Evolutionary conservation across 2,329 filamentous ascomycete genomes (phyloP).

Genomic region (Scytalidium lignicola): DNA sequence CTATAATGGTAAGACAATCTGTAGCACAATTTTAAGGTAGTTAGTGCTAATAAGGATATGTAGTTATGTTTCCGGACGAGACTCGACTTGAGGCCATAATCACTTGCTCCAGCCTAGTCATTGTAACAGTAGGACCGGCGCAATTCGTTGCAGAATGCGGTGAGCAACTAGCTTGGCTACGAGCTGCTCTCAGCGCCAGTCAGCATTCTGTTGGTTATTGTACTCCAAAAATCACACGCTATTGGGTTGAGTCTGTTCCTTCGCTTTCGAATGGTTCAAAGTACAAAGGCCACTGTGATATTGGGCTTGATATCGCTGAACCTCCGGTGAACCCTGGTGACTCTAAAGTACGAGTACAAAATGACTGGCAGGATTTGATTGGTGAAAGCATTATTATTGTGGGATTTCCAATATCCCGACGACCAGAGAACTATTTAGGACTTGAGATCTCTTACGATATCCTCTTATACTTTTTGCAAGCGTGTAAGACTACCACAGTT

Average conservation of each 20-base stretch:
- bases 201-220: conserved; percentile 10
- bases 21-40: background rate
- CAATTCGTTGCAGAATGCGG: conserved; percentile 2
- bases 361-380: conserved; percentile 9
- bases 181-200: conserved; percentile 2
- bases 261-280: no score
- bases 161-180: conserved; percentile 7
- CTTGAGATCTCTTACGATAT: conserved; percentile 21
- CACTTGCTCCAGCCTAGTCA: background rate
- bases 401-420: conserved; percentile 12
- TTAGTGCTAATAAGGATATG: background rate
- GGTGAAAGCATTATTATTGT: conserved; percentile 8
- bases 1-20: background rate
- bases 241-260: no score
- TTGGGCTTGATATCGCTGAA: no score
- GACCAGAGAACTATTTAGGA: conserved; percentile 4
- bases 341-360: no score
- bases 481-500: conserved; percentile 5
- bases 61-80: conserved; percentile 16
- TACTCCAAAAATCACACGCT: conserved; percentile 4
- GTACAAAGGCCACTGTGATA: no score
- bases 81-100: background rate
- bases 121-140: background rate
- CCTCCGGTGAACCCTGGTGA: no score
- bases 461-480: conserved; percentile 14